phyloP scores from a whole-genome alignment of 2,329 filamentous ascomycete genomes.

The Talaromyces atroroseus region DNA sequence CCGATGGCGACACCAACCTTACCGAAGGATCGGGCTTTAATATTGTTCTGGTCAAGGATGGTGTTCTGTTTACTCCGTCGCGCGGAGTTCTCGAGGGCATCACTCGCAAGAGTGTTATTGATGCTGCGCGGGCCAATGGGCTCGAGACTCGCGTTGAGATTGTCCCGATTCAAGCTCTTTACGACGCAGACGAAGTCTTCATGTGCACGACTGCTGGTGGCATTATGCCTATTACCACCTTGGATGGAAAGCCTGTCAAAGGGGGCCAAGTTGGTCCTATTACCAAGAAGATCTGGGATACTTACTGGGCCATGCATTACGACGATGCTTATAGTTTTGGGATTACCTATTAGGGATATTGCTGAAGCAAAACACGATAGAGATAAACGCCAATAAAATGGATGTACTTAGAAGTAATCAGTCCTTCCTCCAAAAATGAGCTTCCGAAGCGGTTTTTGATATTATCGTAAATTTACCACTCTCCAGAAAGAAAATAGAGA shows the following conservation, averaged over 20 bases:
- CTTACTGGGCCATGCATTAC: conserved; percentile 48
- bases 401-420: too few relatives aligned
- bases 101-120: conserved; percentile 46
- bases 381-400: too few relatives aligned
- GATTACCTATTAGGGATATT: too few relatives aligned
- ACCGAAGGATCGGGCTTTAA: conserved; percentile 48
- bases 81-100: conserved; percentile 47
- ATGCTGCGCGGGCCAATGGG: too few relatives aligned
- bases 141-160: conserved; percentile 40
- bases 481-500: too few relatives aligned
- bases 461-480: too few relatives aligned
- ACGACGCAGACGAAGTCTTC: conserved; percentile 46
- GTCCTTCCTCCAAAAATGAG: too few relatives aligned
- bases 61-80: conserved; percentile 42
- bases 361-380: too few relatives aligned
- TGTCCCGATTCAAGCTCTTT: conserved; percentile 32
- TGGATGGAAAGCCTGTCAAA: conserved; percentile 41
- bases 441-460: too few relatives aligned
- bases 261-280: conserved; percentile 42
- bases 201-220: conserved; percentile 52
- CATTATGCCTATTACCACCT: conserved; percentile 48
- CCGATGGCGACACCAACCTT: conserved; percentile 46
- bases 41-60: conserved; percentile 43
- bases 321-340: too few relatives aligned
- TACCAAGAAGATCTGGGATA: conserved; percentile 47